Percentiles rank a stretch among this genome's conserved stretches.
These are phyloP conservation scores for Lolium rigidum DNA, from an alignment of 176 grass and related monocot species.

Conservation along the genomic window DNA sequence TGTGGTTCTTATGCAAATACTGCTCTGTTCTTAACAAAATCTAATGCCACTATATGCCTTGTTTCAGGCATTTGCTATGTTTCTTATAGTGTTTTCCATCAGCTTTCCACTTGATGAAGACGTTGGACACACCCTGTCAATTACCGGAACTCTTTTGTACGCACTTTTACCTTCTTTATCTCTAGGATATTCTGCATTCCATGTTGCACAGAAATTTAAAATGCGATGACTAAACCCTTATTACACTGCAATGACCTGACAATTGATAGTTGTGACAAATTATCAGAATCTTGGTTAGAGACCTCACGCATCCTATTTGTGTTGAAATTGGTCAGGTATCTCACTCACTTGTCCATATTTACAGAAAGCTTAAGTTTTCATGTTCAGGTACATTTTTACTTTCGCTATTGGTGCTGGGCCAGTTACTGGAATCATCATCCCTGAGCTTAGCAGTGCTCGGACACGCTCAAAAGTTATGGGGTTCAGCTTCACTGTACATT, in stretches of 20 bases:
- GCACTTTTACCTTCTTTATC: constrained; percentile 40
- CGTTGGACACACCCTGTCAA: constrained; percentile 70
- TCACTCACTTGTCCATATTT: constrained; percentile 13
- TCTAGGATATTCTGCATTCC: constrained; percentile 37
- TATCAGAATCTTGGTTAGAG: constrained; percentile 32
- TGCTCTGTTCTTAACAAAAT: constrained; percentile 28
- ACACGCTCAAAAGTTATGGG: constrained; percentile 94
- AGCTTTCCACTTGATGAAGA: constrained; percentile 76
- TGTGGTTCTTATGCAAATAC: neutral
- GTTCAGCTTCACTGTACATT: constrained; percentile 95
- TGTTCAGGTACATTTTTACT: constrained; percentile 93
- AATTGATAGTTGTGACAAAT: constrained; percentile 32
- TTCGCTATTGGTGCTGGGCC: constrained; percentile 91
- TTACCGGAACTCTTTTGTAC: constrained; percentile 89
- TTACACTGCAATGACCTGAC: neutral
- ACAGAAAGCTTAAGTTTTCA: constrained; percentile 22
- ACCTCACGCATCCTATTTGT: constrained; percentile 1
- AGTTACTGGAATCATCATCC: constrained; percentile 96
- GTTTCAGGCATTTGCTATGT: constrained; percentile 91
- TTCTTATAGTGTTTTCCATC: constrained; percentile 83
- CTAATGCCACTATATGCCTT: constrained; percentile 16
- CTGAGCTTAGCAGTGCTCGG: constrained; percentile 79
- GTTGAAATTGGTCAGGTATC: constrained; percentile 6
- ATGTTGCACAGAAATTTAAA: neutral
- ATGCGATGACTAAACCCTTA: constrained; percentile 1